Evolutionary conservation across 148 eudicot genomes (phyloP).

Genomic region (Persicaria tinctoria): DNA sequence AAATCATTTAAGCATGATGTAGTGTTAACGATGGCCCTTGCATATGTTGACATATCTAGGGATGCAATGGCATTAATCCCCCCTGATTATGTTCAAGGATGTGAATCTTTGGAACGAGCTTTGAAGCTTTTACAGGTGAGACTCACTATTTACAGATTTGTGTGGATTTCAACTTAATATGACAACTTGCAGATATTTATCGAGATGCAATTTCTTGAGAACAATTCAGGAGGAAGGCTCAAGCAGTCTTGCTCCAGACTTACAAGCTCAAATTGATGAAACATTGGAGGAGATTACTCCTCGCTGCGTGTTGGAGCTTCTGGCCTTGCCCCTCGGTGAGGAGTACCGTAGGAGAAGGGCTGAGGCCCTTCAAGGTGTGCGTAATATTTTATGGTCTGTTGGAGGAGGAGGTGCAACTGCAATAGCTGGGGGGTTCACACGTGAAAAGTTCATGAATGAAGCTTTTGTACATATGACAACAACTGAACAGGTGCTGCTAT

Average conservation of each 20-base stretch:
- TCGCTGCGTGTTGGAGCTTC: conserved; percentile 81
- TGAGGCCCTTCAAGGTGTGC: conserved; percentile 95
- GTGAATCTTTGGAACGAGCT: conserved; percentile 83
- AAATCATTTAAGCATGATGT: conserved; percentile 94
- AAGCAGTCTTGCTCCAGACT: conserved; percentile 90
- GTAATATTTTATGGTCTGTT: conserved; percentile 91
- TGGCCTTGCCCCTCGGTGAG: conserved; percentile 67
- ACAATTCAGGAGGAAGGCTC: conserved; percentile 88
- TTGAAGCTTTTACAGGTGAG: conserved; percentile 78
- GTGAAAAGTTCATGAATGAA: conserved; percentile 94
- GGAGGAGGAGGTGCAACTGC: conserved; percentile 99
- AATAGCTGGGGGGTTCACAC: conserved; percentile 82
- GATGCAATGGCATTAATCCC: conserved; percentile 81
- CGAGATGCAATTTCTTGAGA: background rate
- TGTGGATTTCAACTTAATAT: background rate
- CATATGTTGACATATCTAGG: conserved; percentile 88
- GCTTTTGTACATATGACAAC: conserved; percentile 88
- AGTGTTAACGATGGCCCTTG: conserved; percentile 81
- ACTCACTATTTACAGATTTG: background rate
- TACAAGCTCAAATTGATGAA: conserved; percentile 91
- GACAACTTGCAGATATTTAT: background rate
- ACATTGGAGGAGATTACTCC: conserved; percentile 96
- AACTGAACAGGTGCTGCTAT: conserved; percentile 63
- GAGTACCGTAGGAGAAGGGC: conserved; percentile 58
- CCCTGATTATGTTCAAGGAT: conserved; percentile 81